A percentile compares a stretch with the other conserved stretches of the same genome.
These are phyloP conservation scores for Bidens hawaiensis DNA, from an alignment of 140 eudicot species.

Conservation along the genomic window DNA sequence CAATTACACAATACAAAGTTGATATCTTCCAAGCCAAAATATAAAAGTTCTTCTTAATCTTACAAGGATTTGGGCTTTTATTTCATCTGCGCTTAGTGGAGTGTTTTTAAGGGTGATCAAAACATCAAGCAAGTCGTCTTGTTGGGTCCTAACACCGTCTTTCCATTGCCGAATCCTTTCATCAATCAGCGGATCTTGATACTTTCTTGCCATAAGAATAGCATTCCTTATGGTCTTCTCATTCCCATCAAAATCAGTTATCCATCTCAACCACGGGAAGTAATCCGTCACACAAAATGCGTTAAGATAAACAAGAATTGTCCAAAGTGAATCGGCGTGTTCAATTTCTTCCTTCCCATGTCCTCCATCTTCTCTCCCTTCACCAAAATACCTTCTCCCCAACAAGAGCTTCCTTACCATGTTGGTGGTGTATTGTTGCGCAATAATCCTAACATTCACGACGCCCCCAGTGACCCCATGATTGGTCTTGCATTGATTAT, in stretches of 20 bases:
- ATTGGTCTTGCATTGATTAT: not conserved
- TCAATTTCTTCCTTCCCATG: not conserved
- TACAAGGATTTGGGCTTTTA: not conserved
- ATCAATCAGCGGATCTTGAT: not conserved
- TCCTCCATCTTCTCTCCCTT: not conserved
- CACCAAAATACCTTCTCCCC: not conserved
- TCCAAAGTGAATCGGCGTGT: not conserved
- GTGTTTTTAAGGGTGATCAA: not conserved
- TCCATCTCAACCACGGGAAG: not conserved
- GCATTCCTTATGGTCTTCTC: too few relatives aligned
- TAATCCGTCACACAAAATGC: slow-evolving; percentile 3
- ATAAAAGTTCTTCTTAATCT: not conserved
- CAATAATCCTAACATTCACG: not conserved
- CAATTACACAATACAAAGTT: not conserved
- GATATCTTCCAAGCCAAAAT: not conserved
- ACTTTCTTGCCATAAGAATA: not conserved
- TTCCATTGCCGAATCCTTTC: not conserved
- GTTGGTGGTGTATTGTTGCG: not conserved
- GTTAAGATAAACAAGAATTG: not conserved
- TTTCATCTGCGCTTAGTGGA: too few relatives aligned
- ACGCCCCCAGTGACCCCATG: not conserved
- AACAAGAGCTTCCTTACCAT: not conserved
- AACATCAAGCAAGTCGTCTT: slow-evolving; percentile 1
- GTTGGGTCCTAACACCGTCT: not conserved
- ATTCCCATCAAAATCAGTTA: not conserved